These are phyloP conservation scores for Picochlorum sp. DNA, from an alignment of 139 green algal genomes.

Conservation along the genomic window DNA sequence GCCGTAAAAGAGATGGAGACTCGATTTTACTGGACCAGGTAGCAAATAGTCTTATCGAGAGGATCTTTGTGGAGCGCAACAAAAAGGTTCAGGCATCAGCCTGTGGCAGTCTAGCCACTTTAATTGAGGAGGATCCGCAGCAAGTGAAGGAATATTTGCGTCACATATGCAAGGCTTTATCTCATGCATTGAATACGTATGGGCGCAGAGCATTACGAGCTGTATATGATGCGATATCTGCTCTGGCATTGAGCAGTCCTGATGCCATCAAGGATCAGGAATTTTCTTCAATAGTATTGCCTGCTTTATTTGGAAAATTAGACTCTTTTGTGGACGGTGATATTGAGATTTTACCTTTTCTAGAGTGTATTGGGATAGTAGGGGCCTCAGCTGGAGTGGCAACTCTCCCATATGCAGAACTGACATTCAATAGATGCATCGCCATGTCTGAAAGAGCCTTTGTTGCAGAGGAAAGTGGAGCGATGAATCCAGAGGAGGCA, in stretches of 20 bases:
- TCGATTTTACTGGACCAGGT: conserved; percentile 28
- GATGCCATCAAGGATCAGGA: conserved; percentile 22
- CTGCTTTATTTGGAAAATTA: conserved; percentile 11
- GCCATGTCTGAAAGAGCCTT: conserved; percentile 27
- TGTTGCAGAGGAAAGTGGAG: conserved; percentile 16
- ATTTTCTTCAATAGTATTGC: conserved; percentile 8
- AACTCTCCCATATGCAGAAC: conserved; percentile 49
- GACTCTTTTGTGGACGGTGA: conserved; percentile 35
- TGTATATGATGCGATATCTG: conserved; percentile 76
- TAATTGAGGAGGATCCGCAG: conserved; percentile 47
- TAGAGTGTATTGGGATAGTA: conserved; percentile 75
- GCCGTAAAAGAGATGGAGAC: conserved; percentile 10
- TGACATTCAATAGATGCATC: conserved; percentile 51
- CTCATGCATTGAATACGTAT: conserved; percentile 38
- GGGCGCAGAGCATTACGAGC: conserved; percentile 61
- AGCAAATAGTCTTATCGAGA: conserved; percentile 54
- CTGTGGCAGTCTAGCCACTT: conserved; percentile 63
- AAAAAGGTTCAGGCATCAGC: conserved; percentile 81
- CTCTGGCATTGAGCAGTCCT: conserved; percentile 48
- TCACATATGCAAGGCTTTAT: conserved; percentile 28
- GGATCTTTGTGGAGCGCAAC: conserved; percentile 65
- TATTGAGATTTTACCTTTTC: conserved; percentile 62
- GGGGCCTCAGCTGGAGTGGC: conserved; percentile 17
- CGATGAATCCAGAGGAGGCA: conserved; percentile 33
- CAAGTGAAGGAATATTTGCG: background rate